Base-by-base conservation (phyloP, 179 eudicot species). In the Beta macrorhiza region DNA sequence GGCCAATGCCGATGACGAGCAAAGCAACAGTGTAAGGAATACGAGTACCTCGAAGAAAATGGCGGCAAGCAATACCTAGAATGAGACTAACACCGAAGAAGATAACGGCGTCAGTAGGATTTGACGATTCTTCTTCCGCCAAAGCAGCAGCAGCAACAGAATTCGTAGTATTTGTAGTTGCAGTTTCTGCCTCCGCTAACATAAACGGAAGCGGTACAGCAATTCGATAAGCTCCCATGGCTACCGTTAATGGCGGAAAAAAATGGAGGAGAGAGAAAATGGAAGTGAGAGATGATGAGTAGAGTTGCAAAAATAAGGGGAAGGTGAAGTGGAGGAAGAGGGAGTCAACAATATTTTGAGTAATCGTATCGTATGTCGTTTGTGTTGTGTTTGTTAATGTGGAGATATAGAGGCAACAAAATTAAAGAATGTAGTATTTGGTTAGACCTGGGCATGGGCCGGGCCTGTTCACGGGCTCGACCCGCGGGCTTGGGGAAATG, bases 21-120 rank as follows among this genome's bases (percentile, higher is more conserved):
- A 95, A 79, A 76, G 97, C 97, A 25, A 93, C 93, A 6, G 98
- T 89, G 82, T 95, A 95, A n/a, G 97, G 98, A 7, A 95, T 97
- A 19, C 91, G 85, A 61, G 98, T 93, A 4, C 97, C 96, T 37
- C 94, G 86, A 51, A 95, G 92, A 44, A 91, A 75, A 75, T 95
- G 97, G 17, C 97, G 88, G 17, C 84, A 89, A 1, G 94, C 97
- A 51, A 95, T 91, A 64, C 98, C 98, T 73, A 93, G 59, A 17
- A 88, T 76, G 56, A 95, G 67, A 80, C 93, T 89, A n/a, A 95
- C 88, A 44, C 93, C 98, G 47, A 93, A 85, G 83, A 95, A 95
- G 44, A 95, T 86, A 29, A 95, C 94, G 19, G 91, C 98, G 85
- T 93, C 91, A 8, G 90, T 84, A 5, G 97, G 94, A 59, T 88